These are phyloP conservation scores for Zea mays DNA, from an alignment of 176 grass and related monocot genomes.

Conservation along the genomic window Zm-B73-REFERENCE-NAM-5.0 NC_050105.1:136304501-136305000, in stretches of 20 bases:
- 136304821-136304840: not conserved
- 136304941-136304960: slow-evolving; percentile 2
- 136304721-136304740: slow-evolving; percentile 17
- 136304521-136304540: too few species aligned
- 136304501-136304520: too few species aligned
- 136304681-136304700: too few species aligned
- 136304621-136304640: not conserved
- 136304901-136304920: not conserved
- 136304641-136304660: not conserved
- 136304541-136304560: too few species aligned
- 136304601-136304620: not conserved
- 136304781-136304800: slow-evolving; percentile 29
- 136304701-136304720: not conserved
- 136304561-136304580: too few species aligned
- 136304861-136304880: not conserved
- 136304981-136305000: not conserved
- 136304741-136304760: slow-evolving; percentile 13
- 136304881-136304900: not conserved
- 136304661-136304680: not conserved
- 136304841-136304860: not conserved
- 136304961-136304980: slow-evolving; percentile 22
- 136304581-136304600: slow-evolving; percentile 4
- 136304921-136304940: not conserved
- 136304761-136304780: slow-evolving; percentile 5
- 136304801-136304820: slow-evolving; percentile 39